Conservation (phyloP, 305 asterid species). For the Fraxinus velutina region DNA sequence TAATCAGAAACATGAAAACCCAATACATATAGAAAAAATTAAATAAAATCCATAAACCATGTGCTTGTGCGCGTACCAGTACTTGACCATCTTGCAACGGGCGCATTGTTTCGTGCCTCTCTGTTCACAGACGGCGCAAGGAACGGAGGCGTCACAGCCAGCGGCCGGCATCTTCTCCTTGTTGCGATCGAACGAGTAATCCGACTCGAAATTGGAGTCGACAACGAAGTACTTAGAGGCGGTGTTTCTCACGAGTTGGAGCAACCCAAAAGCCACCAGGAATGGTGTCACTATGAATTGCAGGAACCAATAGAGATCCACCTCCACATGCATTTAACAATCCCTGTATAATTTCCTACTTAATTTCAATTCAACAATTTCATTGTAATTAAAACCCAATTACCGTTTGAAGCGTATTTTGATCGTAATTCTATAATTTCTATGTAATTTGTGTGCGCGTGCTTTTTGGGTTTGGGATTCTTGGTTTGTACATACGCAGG, state of each 20-base stretch:
- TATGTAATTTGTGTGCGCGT: background rate
- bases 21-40: background rate
- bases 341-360: background rate
- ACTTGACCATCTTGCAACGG: slow-evolving; percentile 72
- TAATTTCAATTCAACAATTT: slow-evolving; percentile 19
- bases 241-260: slow-evolving; percentile 56
- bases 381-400: slow-evolving; percentile 20
- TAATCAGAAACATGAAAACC: background rate
- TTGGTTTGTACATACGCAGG: slow-evolving; percentile 28
- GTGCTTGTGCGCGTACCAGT: slow-evolving; percentile 48
- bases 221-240: slow-evolving; percentile 72
- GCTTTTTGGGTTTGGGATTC: background rate
- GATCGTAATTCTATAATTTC: background rate
- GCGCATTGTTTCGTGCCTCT: slow-evolving; percentile 55
- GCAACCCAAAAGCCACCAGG: slow-evolving; percentile 42
- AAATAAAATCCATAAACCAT: background rate
- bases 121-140: slow-evolving; percentile 68
- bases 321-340: slow-evolving; percentile 69
- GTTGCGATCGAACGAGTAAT: slow-evolving; percentile 32
- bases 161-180: slow-evolving; percentile 36
- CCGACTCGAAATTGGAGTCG: slow-evolving; percentile 59
- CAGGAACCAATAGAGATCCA: slow-evolving; percentile 77
- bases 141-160: slow-evolving; percentile 33
- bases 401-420: background rate
- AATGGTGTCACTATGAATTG: slow-evolving; percentile 52